Percentiles rank a stretch among this genome's conserved stretches.
Evolutionary conservation across 2,329 filamentous ascomycete genomes (phyloP).

Genomic region (Exophiala phaeomuriformis): DNA sequence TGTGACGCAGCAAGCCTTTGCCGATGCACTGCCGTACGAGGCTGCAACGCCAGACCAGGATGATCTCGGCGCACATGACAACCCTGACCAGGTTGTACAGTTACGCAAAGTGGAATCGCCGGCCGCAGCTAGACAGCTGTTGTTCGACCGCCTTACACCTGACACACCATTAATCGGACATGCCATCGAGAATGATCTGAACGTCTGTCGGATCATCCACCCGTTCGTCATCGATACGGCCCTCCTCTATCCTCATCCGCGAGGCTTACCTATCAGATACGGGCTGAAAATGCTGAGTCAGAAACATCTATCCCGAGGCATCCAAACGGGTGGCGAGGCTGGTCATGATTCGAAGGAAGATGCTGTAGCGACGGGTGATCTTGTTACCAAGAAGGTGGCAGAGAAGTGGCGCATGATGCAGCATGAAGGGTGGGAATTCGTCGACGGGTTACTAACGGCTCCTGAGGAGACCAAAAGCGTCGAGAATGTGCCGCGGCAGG

Average conservation of each 20-base stretch:
- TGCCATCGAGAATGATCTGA: constrained; percentile 91
- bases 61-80: background rate
- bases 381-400: constrained; percentile 65
- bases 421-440: constrained; percentile 59
- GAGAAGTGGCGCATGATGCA: constrained; percentile 64
- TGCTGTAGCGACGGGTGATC: constrained; percentile 76
- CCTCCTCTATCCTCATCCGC: constrained; percentile 70
- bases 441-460: constrained; percentile 40
- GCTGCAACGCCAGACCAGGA: constrained; percentile 24
- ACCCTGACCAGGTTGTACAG: constrained; percentile 30
- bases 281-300: constrained; percentile 69
- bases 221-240: constrained; percentile 79
- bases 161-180: constrained; percentile 83
- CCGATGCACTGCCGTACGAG: constrained; percentile 55
- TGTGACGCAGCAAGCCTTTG: constrained; percentile 69
- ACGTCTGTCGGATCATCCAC: constrained; percentile 75
- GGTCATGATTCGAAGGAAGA: constrained; percentile 95
- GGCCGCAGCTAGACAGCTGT: constrained; percentile 62
- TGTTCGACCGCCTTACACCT: constrained; percentile 69
- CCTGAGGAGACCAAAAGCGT: constrained; percentile 21
- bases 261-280: constrained; percentile 68
- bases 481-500: background rate
- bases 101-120: constrained; percentile 73
- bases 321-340: constrained; percentile 61
- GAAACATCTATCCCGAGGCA: constrained; percentile 62